phyloP scores from a whole-genome alignment of 2,329 filamentous ascomycete genomes.

The Karstenula rhodostoma region DNA sequence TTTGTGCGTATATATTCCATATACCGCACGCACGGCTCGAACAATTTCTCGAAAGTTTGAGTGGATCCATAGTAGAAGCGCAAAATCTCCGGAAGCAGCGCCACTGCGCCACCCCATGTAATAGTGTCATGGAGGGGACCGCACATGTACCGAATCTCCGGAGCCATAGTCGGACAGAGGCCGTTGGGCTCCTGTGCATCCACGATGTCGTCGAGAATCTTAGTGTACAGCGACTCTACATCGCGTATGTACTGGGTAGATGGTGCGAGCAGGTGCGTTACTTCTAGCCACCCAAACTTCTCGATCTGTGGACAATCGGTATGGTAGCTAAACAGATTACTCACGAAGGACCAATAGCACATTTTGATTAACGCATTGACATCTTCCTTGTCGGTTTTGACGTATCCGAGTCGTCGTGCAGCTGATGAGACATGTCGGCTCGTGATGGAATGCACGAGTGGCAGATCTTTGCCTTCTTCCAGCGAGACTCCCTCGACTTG shows the following conservation, averaged over 20 bases:
- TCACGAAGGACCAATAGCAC: slow-evolving; percentile 56
- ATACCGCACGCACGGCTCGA: slow-evolving; percentile 49
- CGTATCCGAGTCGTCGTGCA: slow-evolving; percentile 45
- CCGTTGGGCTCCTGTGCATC: slow-evolving; percentile 57
- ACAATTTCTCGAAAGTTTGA: slow-evolving; percentile 48
- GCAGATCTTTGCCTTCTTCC: background rate
- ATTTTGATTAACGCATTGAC: slow-evolving; percentile 54
- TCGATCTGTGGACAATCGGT: slow-evolving; percentile 51
- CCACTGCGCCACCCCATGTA: slow-evolving; percentile 55
- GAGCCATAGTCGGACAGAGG: slow-evolving; percentile 58
- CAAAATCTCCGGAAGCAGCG: slow-evolving; percentile 42
- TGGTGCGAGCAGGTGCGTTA: slow-evolving; percentile 56
- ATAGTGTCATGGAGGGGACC: slow-evolving; percentile 59
- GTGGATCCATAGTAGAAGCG: slow-evolving; percentile 54
- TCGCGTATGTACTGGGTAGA: slow-evolving; percentile 58
- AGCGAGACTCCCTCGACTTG: background rate
- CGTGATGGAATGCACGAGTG: background rate
- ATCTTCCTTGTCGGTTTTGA: slow-evolving; percentile 53
- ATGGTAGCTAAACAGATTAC: slow-evolving; percentile 51
- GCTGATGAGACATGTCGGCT: slow-evolving; percentile 50
- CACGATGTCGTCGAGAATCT: slow-evolving; percentile 58
- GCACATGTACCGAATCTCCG: slow-evolving; percentile 59
- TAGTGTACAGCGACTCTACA: slow-evolving; percentile 57
- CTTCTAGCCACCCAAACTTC: slow-evolving; percentile 60
- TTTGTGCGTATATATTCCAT: slow-evolving; percentile 54